Evolutionary conservation across 441 rosid species (phyloP).

Genomic region (Brassica balearica): DNA sequence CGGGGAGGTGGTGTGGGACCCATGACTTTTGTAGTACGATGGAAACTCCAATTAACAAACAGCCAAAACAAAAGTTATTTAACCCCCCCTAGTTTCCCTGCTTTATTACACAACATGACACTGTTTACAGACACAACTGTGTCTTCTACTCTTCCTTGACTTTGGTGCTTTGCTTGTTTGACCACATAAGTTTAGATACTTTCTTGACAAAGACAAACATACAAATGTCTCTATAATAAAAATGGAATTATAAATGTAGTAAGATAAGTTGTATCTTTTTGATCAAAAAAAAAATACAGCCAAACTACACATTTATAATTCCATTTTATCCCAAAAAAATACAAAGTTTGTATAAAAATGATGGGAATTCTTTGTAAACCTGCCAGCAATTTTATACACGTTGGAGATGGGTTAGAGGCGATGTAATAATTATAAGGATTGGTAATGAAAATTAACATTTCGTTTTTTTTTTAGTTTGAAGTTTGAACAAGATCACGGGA

Average conservation of each 20-base stretch:
- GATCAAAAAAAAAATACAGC: no score
- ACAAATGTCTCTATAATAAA: no score
- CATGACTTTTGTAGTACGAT: constrained; percentile 21
- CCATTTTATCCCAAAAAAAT: no score
- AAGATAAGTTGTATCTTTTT: no score
- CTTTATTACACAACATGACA: constrained; percentile 38
- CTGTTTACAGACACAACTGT: constrained; percentile 23
- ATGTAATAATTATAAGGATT: neutral
- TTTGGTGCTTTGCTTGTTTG: constrained; percentile 44
- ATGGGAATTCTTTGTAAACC: neutral
- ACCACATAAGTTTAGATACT: constrained; percentile 13
- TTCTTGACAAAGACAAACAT: neutral
- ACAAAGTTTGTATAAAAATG: no score
- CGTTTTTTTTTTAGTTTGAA: neutral
- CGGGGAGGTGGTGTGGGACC: constrained; percentile 45
- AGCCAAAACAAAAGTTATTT: neutral
- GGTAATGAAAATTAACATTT: neutral
- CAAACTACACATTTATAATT: no score
- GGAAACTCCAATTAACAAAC: constrained; percentile 33
- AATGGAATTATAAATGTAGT: no score
- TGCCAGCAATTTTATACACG: neutral
- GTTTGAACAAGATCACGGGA: constrained; percentile 9
- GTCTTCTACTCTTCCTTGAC: constrained; percentile 27
- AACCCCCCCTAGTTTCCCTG: constrained; percentile 17
- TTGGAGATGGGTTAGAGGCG: neutral